Base-by-base conservation (phyloP, 225 moss, liverwort and hornwort species). In the Bryum argenteum region DNA sequence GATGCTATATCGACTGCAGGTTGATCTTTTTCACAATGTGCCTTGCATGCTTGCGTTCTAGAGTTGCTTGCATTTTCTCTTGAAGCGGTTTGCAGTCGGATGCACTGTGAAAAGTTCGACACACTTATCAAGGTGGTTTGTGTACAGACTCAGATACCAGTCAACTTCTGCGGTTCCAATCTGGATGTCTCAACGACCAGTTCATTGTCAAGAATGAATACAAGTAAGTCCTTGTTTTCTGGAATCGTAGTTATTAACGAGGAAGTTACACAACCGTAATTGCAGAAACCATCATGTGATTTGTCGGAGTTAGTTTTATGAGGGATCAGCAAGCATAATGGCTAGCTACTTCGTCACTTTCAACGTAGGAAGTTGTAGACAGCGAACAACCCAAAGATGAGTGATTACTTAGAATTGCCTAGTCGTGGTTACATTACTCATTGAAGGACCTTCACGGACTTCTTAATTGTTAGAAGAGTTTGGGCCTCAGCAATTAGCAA, bases 141-240 rank as follows among this genome's bases (percentile, higher is more conserved):
- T 60, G 5, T 66, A 28, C 75, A 85, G 84, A 81, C 78, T 59
- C 78, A 6, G 72, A 54, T 5, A 77, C 10, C 54, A 77, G 63
- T 56, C 61, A 63, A 18, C 69, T 81, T 51, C 61, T 64, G 61
- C 78, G 73, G 66, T 63, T 56, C 43, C 78, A 70, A 28, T 81
- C 84, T 11, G 81, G 73, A 19, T 65, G 72, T 40, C 69, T 73
- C 23, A 75, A 56, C 26, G 72, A 81, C 18, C 69, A 78, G 17
- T 81, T 60, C 66, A 75, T 78, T 51, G 75, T 65, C 13, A 81
- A 85, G 28, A 71, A 78, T 20, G 72, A 85, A 51, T 85, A 78
- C 78, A 81, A 81, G 84, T 85, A 75, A 61, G 70, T 45, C 58
- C 73, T 16, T 53, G 42, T 62, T 53, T 20, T 45, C 37, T 63